Evolutionary conservation across 768 basidiomycete species (phyloP).

Genomic region (Lentinula sp.): DNA sequence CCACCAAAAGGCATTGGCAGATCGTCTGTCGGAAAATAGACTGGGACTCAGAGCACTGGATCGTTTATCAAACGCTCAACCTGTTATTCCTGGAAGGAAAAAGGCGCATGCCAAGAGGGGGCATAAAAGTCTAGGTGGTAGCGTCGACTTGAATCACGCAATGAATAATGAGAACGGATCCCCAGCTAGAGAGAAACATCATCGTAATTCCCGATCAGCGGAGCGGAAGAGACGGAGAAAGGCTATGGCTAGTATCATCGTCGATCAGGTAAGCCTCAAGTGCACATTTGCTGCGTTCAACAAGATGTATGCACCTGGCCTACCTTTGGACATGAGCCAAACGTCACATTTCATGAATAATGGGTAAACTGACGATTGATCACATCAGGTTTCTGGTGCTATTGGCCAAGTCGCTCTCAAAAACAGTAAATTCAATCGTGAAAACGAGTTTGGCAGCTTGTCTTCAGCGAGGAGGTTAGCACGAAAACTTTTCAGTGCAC

Average conservation of each 20-base stretch:
- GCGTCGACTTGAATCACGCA: conserved; percentile 31
- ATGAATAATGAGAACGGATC: conserved; percentile 11
- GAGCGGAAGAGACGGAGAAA: conserved; percentile 36
- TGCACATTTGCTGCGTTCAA: background rate
- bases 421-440: conserved; percentile 53
- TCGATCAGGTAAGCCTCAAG: conserved; percentile 51
- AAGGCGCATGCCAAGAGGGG: conserved; percentile 20
- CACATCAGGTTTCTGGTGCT: conserved; percentile 40
- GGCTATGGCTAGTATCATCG: conserved; percentile 59
- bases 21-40: conserved; percentile 65
- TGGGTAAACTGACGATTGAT: background rate
- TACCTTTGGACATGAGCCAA: background rate
- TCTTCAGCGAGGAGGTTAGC: conserved; percentile 64
- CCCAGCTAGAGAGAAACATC: conserved; percentile 13
- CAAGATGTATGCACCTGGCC: background rate
- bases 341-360: too few species aligned
- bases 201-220: conserved; percentile 15
- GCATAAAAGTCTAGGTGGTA: conserved; percentile 32
- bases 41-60: conserved; percentile 68
- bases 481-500: conserved; percentile 56
- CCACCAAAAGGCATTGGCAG: conserved; percentile 69
- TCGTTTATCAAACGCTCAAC: conserved; percentile 62
- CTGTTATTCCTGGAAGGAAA: conserved; percentile 21
- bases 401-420: conserved; percentile 70
- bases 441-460: conserved; percentile 47